Evolutionary conservation across 352 stramenopile species (phyloP).

Genomic region (Phytopythium mirpurense): DNA sequence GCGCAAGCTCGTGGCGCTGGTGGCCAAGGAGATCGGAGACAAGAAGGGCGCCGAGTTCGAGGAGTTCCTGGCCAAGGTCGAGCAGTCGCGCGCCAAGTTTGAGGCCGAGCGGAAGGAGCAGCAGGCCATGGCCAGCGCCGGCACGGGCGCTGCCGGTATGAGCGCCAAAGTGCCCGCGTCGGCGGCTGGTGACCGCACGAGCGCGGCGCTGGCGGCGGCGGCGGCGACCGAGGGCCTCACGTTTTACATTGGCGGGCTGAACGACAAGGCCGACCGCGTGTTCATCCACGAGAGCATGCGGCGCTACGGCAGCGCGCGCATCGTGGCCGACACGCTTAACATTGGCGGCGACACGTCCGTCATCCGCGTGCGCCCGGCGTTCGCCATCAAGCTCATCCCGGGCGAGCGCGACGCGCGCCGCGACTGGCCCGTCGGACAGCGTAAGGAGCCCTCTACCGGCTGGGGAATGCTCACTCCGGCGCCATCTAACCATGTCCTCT

Average conservation of each 20-base stretch:
- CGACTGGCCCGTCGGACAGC: conserved; percentile 69
- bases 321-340: conserved; percentile 86
- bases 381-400: conserved; percentile 29
- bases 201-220: conserved; percentile 4
- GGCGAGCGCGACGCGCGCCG: conserved; percentile 49
- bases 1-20: conserved; percentile 39
- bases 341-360: conserved; percentile 73
- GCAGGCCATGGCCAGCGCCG: too few species aligned
- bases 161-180: too few species aligned
- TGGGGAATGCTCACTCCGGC: too few species aligned
- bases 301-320: conserved; percentile 61
- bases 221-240: conserved; percentile 33
- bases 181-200: neutral
- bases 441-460: too few species aligned
- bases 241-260: conserved; percentile 71
- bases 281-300: conserved; percentile 90
- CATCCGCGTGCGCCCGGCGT: conserved; percentile 58
- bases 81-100: conserved; percentile 23
- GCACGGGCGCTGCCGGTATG: too few species aligned
- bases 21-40: conserved; percentile 46
- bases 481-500: conserved; percentile 4
- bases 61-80: conserved; percentile 61
- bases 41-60: conserved; percentile 74
- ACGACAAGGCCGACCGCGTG: conserved; percentile 87
- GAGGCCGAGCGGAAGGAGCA: conserved; percentile 14